Evolutionary conservation across 2,329 filamentous ascomycete genomes (phyloP).

Genomic region (Esteya vermicola): DNA sequence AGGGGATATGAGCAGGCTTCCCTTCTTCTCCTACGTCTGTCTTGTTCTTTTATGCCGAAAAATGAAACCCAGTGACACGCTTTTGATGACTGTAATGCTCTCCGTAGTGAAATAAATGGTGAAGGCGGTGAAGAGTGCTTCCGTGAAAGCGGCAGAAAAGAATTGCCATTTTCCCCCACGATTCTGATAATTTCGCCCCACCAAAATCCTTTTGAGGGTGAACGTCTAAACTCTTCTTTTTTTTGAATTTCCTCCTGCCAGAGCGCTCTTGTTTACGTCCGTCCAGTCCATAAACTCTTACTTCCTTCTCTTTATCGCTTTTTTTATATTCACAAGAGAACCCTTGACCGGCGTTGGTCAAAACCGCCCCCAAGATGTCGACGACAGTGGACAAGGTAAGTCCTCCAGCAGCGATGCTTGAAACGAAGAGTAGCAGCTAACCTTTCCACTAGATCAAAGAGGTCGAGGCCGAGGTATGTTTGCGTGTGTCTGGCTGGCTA

Average conservation of each 20-base stretch:
- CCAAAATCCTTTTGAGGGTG: too few species aligned
- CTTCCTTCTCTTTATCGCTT: not conserved
- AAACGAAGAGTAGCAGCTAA: slow-evolving; percentile 8
- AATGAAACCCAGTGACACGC: too few species aligned
- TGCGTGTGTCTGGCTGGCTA: too few species aligned
- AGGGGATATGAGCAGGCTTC: too few species aligned
- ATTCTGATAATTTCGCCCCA: slow-evolving; percentile 9
- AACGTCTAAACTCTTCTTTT: too few species aligned
- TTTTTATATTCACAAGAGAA: not conserved
- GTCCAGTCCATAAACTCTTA: not conserved
- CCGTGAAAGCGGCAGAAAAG: not conserved
- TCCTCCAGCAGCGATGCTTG: not conserved
- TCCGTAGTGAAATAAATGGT: too few species aligned
- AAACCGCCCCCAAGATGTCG: slow-evolving; percentile 53
- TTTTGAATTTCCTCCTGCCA: too few species aligned
- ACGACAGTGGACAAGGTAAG: slow-evolving; percentile 89
- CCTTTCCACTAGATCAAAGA: slow-evolving; percentile 64
- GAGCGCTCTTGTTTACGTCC: too few species aligned
- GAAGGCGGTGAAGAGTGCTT: too few species aligned
- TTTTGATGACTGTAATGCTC: too few species aligned
- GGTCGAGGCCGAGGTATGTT: slow-evolving; percentile 79
- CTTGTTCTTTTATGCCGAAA: too few species aligned
- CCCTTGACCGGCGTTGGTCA: not conserved
- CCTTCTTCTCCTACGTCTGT: too few species aligned
- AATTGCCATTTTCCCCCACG: slow-evolving; percentile 5